Evolutionary conservation across 2,329 filamentous ascomycete genomes (phyloP), one percentile per base, ranked within the genome.

Genomic region (Verticillium nubilum): DNA sequence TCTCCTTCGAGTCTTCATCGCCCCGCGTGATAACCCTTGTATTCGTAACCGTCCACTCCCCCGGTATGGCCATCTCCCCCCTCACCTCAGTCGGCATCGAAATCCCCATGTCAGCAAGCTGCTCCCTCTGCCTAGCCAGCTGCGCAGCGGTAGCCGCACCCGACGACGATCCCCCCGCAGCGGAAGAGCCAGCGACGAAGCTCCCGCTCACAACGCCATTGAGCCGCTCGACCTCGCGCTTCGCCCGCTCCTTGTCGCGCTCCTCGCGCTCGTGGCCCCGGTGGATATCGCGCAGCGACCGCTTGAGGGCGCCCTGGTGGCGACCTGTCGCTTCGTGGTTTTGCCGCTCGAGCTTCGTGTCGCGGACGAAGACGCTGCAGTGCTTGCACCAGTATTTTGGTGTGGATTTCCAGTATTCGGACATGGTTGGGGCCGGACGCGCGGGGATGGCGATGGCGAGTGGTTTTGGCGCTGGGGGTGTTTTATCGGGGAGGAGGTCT

Each of bases 341-440:
- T 65, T 87, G 83, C 67, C 88, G 89, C 73, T 97, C 93, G 74
- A 97, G 86, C 66, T 91, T 88, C 25, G 93, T 97, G 79, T 99
- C 95, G 75, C 91, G 90, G 56, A 99, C 90, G 75, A 87, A 98
- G 71, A 84, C 85, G 70, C 86, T 86, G 84, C 95, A 99, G 80
- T 97, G 91, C 75, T 98, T 98, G 85, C 95, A 99, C 92, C 93
- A 98, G 78, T 96, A 96, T 72, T 89, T 94, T 5, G 93, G 93
- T 73, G 93, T 97, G 23, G 94, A 97, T 74, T 98, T 98, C 95
- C 95, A 98, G 77, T 97, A 96, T 81, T 98, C 95, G 0, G 95
- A 88, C 95, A 99, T 98, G 55, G 9, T 65, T n/a, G n/a, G 59
- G 25, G 6, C 23, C 37, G 26, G 25, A 9, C n/a, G 17, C 42